Evolutionary conservation across 139 green algal genomes (phyloP).

Genomic region (Chlorella sp.): DNA sequence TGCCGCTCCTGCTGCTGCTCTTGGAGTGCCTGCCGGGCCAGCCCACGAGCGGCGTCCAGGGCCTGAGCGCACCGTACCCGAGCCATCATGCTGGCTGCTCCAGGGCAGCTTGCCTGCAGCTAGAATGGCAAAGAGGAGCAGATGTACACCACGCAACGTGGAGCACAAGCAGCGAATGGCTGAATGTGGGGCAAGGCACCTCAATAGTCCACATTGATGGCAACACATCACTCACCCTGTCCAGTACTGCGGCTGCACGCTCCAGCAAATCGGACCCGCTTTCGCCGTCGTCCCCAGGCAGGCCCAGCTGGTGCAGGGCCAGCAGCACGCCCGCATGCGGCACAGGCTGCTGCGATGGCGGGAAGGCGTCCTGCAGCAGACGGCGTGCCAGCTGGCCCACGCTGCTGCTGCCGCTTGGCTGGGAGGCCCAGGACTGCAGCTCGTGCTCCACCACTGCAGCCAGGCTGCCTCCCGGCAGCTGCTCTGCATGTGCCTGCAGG

Average conservation of each 20-base stretch:
- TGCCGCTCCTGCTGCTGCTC: slow-evolving; percentile 37
- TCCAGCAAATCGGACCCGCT: background rate
- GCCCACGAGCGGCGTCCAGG: background rate
- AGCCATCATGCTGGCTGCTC: background rate
- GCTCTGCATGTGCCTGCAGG: background rate
- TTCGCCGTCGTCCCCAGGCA: background rate
- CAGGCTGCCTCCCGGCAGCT: background rate
- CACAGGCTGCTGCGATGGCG: background rate
- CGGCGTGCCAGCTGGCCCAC: background rate
- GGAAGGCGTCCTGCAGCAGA: slow-evolving; percentile 7
- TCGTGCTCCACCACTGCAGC: background rate
- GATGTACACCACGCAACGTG: too few relatives aligned
- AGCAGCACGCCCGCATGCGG: slow-evolving; percentile 32
- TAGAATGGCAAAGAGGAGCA: background rate
- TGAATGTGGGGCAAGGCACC: background rate
- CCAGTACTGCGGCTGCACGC: background rate
- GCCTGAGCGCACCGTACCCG: background rate
- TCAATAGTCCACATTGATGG: background rate
- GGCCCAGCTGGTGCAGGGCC: background rate
- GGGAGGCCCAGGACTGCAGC: background rate
- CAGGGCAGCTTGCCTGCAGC: background rate
- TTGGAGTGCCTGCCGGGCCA: background rate
- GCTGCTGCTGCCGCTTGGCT: background rate
- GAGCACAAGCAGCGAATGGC: background rate
- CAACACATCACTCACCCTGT: background rate